phyloP scores from a whole-genome alignment of 352 stramenopile genomes.

The Phytophthora lateralis region DNA sequence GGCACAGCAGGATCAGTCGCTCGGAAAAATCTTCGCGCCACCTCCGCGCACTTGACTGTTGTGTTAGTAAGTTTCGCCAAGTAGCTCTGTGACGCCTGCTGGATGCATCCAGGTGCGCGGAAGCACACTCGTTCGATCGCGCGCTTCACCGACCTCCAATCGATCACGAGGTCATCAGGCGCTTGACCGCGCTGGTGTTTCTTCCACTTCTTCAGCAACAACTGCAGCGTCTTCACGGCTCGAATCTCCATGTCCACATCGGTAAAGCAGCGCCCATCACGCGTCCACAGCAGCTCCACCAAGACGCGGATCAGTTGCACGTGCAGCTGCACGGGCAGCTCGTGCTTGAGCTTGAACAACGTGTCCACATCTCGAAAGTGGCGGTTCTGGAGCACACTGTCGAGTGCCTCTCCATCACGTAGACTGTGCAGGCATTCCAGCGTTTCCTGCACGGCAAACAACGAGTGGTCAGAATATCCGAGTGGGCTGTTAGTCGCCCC shows the following conservation, averaged over 20 bases:
- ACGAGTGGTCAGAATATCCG: neutral
- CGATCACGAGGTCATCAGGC: slow-evolving; percentile 38
- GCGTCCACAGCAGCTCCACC: slow-evolving; percentile 53
- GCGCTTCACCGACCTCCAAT: slow-evolving; percentile 52
- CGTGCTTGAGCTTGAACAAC: slow-evolving; percentile 71
- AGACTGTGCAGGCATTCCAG: slow-evolving; percentile 41
- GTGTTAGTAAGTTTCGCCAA: slow-evolving; percentile 41
- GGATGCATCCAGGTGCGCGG: slow-evolving; percentile 36
- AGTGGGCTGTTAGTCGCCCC: neutral
- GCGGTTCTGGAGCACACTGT: slow-evolving; percentile 45
- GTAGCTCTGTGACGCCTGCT: slow-evolving; percentile 44
- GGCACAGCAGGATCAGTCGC: slow-evolving; percentile 27
- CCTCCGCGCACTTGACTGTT: slow-evolving; percentile 58
- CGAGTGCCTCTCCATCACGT: slow-evolving; percentile 1
- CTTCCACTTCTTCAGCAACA: slow-evolving; percentile 64
- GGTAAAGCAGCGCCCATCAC: slow-evolving; percentile 41
- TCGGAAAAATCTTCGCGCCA: slow-evolving; percentile 53
- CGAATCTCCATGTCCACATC: slow-evolving; percentile 65
- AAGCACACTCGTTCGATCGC: slow-evolving; percentile 65
- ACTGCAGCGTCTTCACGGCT: slow-evolving; percentile 40
- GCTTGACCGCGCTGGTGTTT: slow-evolving; percentile 26
- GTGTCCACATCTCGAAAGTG: slow-evolving; percentile 69
- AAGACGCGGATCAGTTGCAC: slow-evolving; percentile 51
- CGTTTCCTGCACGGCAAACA: slow-evolving; percentile 37
- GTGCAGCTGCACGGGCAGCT: slow-evolving; percentile 48